These are phyloP conservation scores for Fusarium tanahbumbuense DNA, from an alignment of 2,329 filamentous ascomycete species.

Conservation along the genomic window DNA sequence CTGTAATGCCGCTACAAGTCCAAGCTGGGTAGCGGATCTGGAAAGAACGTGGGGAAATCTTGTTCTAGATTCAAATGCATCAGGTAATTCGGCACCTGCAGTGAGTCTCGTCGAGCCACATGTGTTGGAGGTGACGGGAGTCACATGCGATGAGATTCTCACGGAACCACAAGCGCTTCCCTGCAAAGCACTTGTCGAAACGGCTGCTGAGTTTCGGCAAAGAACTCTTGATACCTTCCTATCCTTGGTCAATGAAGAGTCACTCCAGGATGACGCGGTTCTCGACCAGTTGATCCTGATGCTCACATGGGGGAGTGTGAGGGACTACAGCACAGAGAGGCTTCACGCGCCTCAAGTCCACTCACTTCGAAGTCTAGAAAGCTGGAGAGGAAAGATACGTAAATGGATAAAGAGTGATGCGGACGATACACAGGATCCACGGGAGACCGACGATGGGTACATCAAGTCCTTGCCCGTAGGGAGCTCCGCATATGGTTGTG, in stretches of 20 bases:
- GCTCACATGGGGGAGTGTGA: not conserved
- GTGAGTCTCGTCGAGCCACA: not conserved
- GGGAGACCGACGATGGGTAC: not conserved
- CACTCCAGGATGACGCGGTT: not conserved
- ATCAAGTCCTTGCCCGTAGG: accelerated
- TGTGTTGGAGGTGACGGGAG: not conserved
- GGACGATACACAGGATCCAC: accelerated
- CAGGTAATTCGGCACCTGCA: not conserved
- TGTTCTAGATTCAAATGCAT: not conserved
- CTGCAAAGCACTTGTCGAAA: not conserved
- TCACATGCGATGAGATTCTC: not conserved
- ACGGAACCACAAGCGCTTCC: not conserved
- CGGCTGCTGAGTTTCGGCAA: not conserved
- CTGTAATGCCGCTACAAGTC: not conserved
- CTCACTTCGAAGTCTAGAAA: not conserved
- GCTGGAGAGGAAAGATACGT: not conserved
- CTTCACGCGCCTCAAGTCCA: accelerated
- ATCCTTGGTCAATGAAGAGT: not conserved
- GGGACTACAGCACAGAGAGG: not conserved
- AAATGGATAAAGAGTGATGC: not conserved
- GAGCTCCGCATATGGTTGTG: not conserved
- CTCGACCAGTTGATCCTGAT: not conserved
- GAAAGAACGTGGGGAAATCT: not conserved
- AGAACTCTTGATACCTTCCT: not conserved
- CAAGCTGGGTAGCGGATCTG: constrained; percentile 3